These are phyloP conservation scores for Backusella luteola DNA, from an alignment of 192 early-diverging fungal genomes.

Conservation along the genomic window DNA sequence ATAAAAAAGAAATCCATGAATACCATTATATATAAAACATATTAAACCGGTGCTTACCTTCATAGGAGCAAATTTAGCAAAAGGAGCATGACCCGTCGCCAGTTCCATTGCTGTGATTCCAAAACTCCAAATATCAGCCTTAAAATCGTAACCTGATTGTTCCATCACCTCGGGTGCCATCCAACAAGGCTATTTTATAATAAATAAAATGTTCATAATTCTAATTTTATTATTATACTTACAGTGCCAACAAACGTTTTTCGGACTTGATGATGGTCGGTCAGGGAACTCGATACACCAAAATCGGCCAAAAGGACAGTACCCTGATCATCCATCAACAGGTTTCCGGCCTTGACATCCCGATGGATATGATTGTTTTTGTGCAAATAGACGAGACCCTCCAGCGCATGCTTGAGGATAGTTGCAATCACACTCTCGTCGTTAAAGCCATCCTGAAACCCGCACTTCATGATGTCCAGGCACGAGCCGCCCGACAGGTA, in stretches of 20 bases:
- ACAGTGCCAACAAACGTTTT: conserved; percentile 73
- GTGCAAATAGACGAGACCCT: conserved; percentile 68
- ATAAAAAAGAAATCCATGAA: not conserved
- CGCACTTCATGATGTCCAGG: conserved; percentile 86
- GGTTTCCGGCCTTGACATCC: conserved; percentile 70
- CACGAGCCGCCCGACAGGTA: conserved; percentile 78
- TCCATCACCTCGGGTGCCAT: conserved; percentile 76
- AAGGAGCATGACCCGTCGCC: conserved; percentile 86
- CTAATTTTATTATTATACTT: not conserved
- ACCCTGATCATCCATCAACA: conserved; percentile 64
- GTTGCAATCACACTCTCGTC: conserved; percentile 78
- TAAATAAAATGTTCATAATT: not conserved
- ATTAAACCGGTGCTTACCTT: conserved; percentile 48
- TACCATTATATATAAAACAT: not conserved
- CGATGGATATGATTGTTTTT: conserved; percentile 66
- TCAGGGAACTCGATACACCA: conserved; percentile 65
- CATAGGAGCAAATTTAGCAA: conserved; percentile 81
- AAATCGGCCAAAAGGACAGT: conserved; percentile 64
- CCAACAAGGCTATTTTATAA: conserved; percentile 27
- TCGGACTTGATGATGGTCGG: conserved; percentile 60
- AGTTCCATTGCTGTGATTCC: conserved; percentile 86
- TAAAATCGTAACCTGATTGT: conserved; percentile 80
- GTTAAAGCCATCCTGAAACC: conserved; percentile 74
- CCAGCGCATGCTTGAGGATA: conserved; percentile 73
- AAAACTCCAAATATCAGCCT: conserved; percentile 91